phyloP scores from a whole-genome alignment of 352 stramenopile genomes.

The Pythium scleroteichum region DNA sequence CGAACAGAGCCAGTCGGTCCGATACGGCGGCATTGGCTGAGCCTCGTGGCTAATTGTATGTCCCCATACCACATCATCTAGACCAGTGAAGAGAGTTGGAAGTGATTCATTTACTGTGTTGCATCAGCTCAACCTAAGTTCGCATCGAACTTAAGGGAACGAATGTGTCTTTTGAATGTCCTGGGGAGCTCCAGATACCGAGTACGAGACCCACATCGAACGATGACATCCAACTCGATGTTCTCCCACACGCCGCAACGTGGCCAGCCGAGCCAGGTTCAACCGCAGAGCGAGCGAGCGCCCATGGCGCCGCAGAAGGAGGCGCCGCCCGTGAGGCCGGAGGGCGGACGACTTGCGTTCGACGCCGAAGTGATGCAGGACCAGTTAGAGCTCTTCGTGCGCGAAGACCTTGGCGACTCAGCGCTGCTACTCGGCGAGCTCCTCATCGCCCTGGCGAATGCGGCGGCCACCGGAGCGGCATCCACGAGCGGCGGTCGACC shows the following conservation, averaged over 20 bases:
- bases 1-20: not conserved
- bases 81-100: too few relatives aligned
- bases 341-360: slow-evolving; percentile 9
- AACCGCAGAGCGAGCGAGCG: slow-evolving; percentile 8
- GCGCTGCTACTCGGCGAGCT: slow-evolving; percentile 69
- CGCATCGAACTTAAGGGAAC: not conserved
- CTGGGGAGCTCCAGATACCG: not conserved
- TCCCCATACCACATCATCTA: too few relatives aligned
- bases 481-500: not conserved
- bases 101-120: not conserved
- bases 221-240: slow-evolving; percentile 27
- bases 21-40: too few relatives aligned
- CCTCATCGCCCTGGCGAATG: slow-evolving; percentile 48
- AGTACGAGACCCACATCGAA: too few relatives aligned
- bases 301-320: slow-evolving; percentile 8
- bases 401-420: slow-evolving; percentile 48
- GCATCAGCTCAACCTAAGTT: not conserved
- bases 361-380: slow-evolving; percentile 59
- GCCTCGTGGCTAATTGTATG: too few relatives aligned
- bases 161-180: too few relatives aligned
- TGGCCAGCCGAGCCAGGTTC: not conserved
- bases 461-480: slow-evolving; percentile 6
- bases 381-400: slow-evolving; percentile 57
- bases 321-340: not conserved
- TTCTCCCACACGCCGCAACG: slow-evolving; percentile 27